These are phyloP conservation scores for Monilinia polystroma DNA, from an alignment of 2,329 filamentous ascomycete genomes.

Conservation along the genomic window DNA sequence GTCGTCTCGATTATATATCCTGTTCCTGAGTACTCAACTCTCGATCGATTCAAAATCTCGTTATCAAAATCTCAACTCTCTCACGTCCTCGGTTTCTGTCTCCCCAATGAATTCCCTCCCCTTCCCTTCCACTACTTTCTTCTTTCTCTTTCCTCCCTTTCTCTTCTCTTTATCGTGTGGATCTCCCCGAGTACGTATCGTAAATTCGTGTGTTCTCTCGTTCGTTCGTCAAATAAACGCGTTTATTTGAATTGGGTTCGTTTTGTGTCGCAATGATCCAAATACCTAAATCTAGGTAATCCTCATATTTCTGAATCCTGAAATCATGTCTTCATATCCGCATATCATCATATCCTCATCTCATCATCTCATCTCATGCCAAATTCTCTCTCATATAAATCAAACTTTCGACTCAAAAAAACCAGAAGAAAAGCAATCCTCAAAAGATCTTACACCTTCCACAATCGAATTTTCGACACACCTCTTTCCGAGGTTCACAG, in stretches of 20 bases:
- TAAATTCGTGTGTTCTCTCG: neutral
- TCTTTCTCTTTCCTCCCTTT: neutral
- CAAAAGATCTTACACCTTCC: too few species aligned
- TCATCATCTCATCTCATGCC: conserved; percentile 1
- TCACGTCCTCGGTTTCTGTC: neutral
- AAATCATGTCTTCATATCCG: conserved; percentile 4
- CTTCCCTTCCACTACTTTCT: neutral
- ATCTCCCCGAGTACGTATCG: neutral
- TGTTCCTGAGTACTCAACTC: neutral
- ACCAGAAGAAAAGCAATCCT: too few species aligned
- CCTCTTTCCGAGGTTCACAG: too few species aligned
- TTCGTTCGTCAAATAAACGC: neutral
- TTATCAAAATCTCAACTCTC: neutral
- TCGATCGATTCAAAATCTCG: neutral
- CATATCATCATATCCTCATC: neutral
- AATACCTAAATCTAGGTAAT: neutral
- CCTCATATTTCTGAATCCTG: neutral
- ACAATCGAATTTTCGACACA: too few species aligned
- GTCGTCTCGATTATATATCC: neutral
- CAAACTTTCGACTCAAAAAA: neutral
- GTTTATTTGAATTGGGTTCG: neutral
- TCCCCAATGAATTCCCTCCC: neutral
- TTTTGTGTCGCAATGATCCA: conserved; percentile 4
- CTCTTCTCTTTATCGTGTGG: neutral
- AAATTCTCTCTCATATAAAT: neutral